Conservation (phyloP, 371 early-diverging fungal genomes). For the Rhizopus arrhizus region DNA sequence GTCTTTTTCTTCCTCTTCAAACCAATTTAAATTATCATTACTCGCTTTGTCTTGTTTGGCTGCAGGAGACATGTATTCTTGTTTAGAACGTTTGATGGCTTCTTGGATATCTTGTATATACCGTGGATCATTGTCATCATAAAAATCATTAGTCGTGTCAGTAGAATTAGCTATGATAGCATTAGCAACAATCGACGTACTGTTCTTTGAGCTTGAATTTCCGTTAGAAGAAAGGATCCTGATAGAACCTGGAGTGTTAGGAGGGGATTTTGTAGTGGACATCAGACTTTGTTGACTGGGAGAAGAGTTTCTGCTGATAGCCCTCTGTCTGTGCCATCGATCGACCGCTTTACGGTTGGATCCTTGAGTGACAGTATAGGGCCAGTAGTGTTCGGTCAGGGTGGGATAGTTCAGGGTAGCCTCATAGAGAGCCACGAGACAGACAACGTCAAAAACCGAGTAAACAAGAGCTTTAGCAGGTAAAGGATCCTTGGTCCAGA, state of each 20-base stretch:
- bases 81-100: conserved; percentile 29
- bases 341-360: conserved; percentile 21
- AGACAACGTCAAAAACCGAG: conserved; percentile 49
- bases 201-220: too few relatives aligned
- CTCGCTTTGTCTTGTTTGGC: neutral
- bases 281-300: neutral
- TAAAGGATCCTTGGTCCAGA: conserved; percentile 42
- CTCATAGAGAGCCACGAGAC: conserved; percentile 37
- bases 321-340: conserved; percentile 25
- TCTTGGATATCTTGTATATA: conserved; percentile 24
- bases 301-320: conserved; percentile 1
- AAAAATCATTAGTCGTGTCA: conserved; percentile 8
- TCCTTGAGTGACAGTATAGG: conserved; percentile 14
- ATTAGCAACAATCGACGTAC: too few relatives aligned
- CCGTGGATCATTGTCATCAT: conserved; percentile 31
- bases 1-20: neutral
- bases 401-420: conserved; percentile 7
- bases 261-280: neutral
- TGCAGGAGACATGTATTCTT: neutral
- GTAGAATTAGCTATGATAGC: too few relatives aligned
- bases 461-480: conserved; percentile 47
- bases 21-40: neutral
- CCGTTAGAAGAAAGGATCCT: neutral
- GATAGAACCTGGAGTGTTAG: too few relatives aligned
- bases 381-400: conserved; percentile 31